Evolutionary conservation across 768 basidiomycete genomes (phyloP).

Genomic region (Suillus variegatus): DNA sequence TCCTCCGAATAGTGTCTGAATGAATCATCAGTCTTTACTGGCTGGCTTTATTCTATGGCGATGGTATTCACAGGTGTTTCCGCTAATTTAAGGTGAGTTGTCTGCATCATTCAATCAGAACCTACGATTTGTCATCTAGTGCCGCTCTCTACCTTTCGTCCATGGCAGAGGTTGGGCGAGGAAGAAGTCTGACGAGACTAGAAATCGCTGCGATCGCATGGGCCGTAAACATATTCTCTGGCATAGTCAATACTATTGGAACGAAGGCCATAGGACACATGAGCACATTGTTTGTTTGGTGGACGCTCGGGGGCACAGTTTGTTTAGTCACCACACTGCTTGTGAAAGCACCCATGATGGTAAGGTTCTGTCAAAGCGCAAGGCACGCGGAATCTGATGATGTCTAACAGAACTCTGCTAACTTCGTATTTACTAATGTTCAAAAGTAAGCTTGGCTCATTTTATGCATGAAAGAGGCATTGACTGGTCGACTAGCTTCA

Average conservation of each 20-base stretch:
- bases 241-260: conserved; percentile 55
- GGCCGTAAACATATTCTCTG: conserved; percentile 56
- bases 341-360: conserved; percentile 56
- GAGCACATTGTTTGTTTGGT: conserved; percentile 60
- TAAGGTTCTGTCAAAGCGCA: conserved; percentile 16
- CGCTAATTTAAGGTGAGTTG: conserved; percentile 49
- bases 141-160: conserved; percentile 58
- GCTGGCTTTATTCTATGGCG: conserved; percentile 62
- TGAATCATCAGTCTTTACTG: conserved; percentile 42
- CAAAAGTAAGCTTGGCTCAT: conserved; percentile 42
- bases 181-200: conserved; percentile 44
- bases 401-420: conserved; percentile 45
- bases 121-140: conserved; percentile 25
- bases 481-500: conserved; percentile 40
- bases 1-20: not conserved
- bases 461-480: not conserved
- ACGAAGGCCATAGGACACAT: conserved; percentile 57
- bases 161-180: conserved; percentile 49
- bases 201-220: conserved; percentile 57
- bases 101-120: not conserved
- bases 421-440: conserved; percentile 57
- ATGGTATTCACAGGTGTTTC: conserved; percentile 63
- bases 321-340: conserved; percentile 59
- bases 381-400: conserved; percentile 1
- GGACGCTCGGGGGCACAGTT: conserved; percentile 60